Conservation (phyloP, 2,329 filamentous ascomycete species). For the Didymella arachidicola region DNA sequence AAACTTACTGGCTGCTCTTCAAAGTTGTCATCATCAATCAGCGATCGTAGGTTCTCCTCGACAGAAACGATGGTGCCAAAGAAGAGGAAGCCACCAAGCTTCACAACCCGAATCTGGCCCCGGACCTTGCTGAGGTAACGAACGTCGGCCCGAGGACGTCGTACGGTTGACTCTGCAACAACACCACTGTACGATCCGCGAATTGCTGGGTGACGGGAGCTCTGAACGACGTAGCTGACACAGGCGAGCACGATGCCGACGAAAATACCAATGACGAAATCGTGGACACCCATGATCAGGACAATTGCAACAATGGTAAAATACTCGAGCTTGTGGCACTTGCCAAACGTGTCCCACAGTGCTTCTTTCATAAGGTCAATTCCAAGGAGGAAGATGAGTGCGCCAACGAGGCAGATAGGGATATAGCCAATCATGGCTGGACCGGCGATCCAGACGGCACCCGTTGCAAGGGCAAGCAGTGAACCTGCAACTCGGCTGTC, state of each 20-base stretch:
- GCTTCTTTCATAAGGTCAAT: slow-evolving; percentile 92
- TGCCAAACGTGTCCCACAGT: slow-evolving; percentile 85
- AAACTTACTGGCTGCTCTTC: slow-evolving; percentile 81
- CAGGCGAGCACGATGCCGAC: slow-evolving; percentile 92
- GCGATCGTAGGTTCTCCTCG: slow-evolving; percentile 81
- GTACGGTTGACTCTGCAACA: slow-evolving; percentile 88
- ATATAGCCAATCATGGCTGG: slow-evolving; percentile 92
- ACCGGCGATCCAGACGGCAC: slow-evolving; percentile 82
- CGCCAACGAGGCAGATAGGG: slow-evolving; percentile 95
- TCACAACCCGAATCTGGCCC: slow-evolving; percentile 87
- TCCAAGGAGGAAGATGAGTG: slow-evolving; percentile 91
- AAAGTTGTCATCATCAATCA: slow-evolving; percentile 86
- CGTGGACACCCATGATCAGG: slow-evolving; percentile 93
- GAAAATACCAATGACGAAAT: slow-evolving; percentile 94
- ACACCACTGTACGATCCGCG: slow-evolving; percentile 89
- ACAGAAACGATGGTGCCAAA: slow-evolving; percentile 97
- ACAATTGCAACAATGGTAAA: slow-evolving; percentile 88
- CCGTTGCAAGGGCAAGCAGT: slow-evolving; percentile 81
- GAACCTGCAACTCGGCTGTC: slow-evolving; percentile 85
- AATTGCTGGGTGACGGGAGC: slow-evolving; percentile 87
- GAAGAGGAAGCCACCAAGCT: slow-evolving; percentile 94
- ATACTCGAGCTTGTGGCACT: slow-evolving; percentile 86
- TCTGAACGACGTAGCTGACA: slow-evolving; percentile 88
- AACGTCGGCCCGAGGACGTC: slow-evolving; percentile 87
- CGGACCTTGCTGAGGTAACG: slow-evolving; percentile 86